Evolutionary conservation across 345 rosid genomes (phyloP).

Genomic region (Melaleuca alternifolia): DNA sequence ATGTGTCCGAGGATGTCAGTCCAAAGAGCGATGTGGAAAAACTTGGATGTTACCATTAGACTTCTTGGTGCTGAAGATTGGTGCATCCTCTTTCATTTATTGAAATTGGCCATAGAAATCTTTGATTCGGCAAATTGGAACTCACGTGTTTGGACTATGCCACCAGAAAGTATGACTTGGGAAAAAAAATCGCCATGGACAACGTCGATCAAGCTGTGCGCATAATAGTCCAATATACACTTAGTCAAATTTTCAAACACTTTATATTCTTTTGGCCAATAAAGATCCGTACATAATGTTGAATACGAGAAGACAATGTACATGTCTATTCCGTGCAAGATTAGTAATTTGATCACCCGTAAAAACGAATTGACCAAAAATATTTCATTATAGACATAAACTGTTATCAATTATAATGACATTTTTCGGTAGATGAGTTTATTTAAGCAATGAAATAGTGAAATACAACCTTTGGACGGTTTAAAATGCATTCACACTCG

Average conservation of each 20-base stretch:
- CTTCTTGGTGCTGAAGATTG: background rate
- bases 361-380: background rate
- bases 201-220: background rate
- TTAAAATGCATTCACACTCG: background rate
- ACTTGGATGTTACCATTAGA: background rate
- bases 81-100: background rate
- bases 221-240: background rate
- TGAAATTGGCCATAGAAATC: background rate
- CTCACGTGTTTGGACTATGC: background rate
- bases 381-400: background rate
- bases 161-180: background rate
- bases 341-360: background rate
- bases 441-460: background rate
- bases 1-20: background rate
- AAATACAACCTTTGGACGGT: background rate
- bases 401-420: background rate
- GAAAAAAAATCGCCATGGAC: rapidly evolving
- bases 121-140: background rate
- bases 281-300: background rate
- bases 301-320: background rate
- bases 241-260: background rate
- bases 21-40: background rate
- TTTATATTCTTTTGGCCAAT: background rate
- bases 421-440: background rate
- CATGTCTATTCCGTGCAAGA: background rate